phyloP scores from a whole-genome alignment of 2,329 filamentous ascomycete genomes.

The Fusarium sp. region DNA sequence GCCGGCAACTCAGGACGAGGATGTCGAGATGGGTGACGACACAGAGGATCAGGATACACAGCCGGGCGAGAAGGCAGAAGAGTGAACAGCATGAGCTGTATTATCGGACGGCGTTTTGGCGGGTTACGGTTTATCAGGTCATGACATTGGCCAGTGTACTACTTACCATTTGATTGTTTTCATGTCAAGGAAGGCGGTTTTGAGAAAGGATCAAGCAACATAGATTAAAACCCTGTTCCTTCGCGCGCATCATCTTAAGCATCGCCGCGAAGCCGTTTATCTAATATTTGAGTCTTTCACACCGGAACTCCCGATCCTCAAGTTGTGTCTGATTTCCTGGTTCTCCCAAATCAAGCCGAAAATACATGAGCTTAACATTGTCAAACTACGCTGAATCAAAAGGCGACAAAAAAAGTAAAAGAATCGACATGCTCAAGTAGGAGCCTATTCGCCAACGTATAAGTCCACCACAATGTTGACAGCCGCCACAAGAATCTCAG shows the following conservation, averaged over 20 bases:
- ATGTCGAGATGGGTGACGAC: slow-evolving; percentile 64
- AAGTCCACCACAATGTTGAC: slow-evolving; percentile 97
- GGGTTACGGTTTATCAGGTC: slow-evolving; percentile 38
- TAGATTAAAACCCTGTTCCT: slow-evolving; percentile 22
- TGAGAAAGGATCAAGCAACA: slow-evolving; percentile 25
- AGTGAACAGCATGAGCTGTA: slow-evolving; percentile 42
- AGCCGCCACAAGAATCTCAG: slow-evolving; percentile 91
- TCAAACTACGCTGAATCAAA: slow-evolving; percentile 18
- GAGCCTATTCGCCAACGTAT: slow-evolving; percentile 67
- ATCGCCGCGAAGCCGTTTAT: slow-evolving; percentile 46
- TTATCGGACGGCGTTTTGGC: slow-evolving; percentile 46
- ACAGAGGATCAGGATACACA: slow-evolving; percentile 58
- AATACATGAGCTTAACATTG: slow-evolving; percentile 21
- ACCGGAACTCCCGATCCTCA: slow-evolving; percentile 32
- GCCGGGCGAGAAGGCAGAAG: slow-evolving; percentile 53
- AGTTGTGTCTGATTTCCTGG: slow-evolving; percentile 5
- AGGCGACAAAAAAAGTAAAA: neutral
- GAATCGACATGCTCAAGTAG: slow-evolving; percentile 5
- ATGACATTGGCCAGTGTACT: slow-evolving; percentile 33
- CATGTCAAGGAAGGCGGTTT: slow-evolving; percentile 23
- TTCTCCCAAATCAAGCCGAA: slow-evolving; percentile 22
- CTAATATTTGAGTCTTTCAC: slow-evolving; percentile 42
- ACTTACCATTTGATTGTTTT: slow-evolving; percentile 24
- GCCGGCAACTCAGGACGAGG: slow-evolving; percentile 59
- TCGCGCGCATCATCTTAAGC: slow-evolving; percentile 22